Evolutionary conservation across 208 protist genomes (phyloP).

Genomic region (Tritrichomonas musculus): DNA sequence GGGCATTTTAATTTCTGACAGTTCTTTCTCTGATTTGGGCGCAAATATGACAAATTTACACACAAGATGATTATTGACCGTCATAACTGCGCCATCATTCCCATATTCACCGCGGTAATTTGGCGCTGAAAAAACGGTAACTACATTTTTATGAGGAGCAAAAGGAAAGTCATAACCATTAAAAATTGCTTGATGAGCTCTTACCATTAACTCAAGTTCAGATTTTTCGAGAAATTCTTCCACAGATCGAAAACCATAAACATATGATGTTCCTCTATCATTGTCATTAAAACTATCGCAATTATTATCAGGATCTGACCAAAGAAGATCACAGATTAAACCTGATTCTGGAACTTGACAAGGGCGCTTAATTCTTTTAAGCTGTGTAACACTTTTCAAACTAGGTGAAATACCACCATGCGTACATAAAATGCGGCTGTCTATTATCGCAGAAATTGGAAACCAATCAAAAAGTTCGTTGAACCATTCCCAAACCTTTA

Average conservation of each 20-base stretch:
- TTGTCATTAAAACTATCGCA: neutral
- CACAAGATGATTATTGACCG: slow-evolving; percentile 55
- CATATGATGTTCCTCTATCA: neutral
- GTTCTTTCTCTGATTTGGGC: too few relatives aligned
- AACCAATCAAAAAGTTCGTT: slow-evolving; percentile 71
- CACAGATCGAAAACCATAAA: neutral
- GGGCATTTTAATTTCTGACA: too few relatives aligned
- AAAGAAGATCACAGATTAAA: slow-evolving; percentile 63
- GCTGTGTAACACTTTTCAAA: neutral
- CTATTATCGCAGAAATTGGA: slow-evolving; percentile 61
- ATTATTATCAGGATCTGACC: neutral
- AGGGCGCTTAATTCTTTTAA: neutral
- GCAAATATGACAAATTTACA: slow-evolving; percentile 52
- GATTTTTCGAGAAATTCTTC: neutral
- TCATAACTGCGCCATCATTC: slow-evolving; percentile 91
- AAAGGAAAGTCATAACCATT: slow-evolving; percentile 93
- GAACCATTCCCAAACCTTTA: slow-evolving; percentile 56
- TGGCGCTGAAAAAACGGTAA: slow-evolving; percentile 98
- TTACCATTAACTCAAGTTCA: neutral
- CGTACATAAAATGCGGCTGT: slow-evolving; percentile 9
- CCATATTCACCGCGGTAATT: slow-evolving; percentile 99
- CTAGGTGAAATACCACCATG: neutral
- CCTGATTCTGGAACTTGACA: slow-evolving; percentile 46
- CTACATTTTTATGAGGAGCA: slow-evolving; percentile 81
- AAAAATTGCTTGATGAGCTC: slow-evolving; percentile 42